Conservation (phyloP, 495 filamentous ascomycete genomes). For the Rhizodiscina lignyota region DNA sequence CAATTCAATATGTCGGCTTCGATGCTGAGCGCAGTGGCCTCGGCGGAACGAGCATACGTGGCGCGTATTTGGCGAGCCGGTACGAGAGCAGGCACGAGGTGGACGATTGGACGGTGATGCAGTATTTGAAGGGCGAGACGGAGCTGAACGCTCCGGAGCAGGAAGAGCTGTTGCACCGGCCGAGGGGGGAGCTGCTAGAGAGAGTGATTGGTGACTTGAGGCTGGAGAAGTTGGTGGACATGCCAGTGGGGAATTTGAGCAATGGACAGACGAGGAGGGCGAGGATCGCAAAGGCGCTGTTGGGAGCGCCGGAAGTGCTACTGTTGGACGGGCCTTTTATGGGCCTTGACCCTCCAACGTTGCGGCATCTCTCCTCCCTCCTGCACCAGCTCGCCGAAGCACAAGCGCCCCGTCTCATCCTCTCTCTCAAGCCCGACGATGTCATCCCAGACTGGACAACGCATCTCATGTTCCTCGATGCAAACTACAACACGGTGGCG, state of each 20-base stretch:
- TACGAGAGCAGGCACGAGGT: conserved; percentile 81
- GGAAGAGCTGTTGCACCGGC: conserved; percentile 25
- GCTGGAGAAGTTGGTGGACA: conserved; percentile 45
- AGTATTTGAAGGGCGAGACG: conserved; percentile 64
- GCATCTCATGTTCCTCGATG: conserved; percentile 52
- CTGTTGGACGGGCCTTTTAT: conserved; percentile 94
- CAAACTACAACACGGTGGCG: conserved; percentile 36
- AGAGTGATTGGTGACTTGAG: conserved; percentile 49
- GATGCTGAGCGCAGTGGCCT: conserved; percentile 30
- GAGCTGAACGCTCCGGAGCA: conserved; percentile 52
- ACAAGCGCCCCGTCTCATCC: conserved; percentile 49
- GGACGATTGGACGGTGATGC: conserved; percentile 66
- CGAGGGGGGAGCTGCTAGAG: conserved; percentile 31
- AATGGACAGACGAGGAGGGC: conserved; percentile 85
- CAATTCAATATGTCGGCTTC: conserved; percentile 77
- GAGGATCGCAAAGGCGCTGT: conserved; percentile 69
- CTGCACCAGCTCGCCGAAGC: conserved; percentile 46
- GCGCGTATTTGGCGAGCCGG: conserved; percentile 75
- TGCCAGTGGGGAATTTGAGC: conserved; percentile 75
- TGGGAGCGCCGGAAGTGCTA: conserved; percentile 62
- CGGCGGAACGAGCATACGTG: conserved; percentile 35
- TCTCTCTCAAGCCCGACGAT: conserved; percentile 73
- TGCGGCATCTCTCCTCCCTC: conserved; percentile 48
- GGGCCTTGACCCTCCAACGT: conserved; percentile 78
- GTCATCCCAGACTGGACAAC: conserved; percentile 79